Conservation (phyloP, 2,329 filamentous ascomycete genomes). For the Pseudocercospora eumusae region DNA sequence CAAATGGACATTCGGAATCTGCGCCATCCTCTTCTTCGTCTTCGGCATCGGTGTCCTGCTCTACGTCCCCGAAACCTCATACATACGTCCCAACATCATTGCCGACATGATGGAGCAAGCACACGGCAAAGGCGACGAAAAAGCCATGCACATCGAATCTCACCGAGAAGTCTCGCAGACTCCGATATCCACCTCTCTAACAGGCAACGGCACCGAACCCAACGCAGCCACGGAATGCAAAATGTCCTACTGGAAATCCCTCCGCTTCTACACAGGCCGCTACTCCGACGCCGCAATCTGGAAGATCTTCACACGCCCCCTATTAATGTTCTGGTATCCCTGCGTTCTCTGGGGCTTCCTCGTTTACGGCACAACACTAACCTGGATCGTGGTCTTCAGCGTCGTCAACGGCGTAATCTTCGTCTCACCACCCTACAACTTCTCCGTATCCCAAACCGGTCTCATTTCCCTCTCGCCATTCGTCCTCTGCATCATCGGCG, state of each 20-base stretch:
- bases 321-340: slow-evolving; percentile 40
- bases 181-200: slow-evolving; percentile 6
- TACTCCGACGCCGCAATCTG: slow-evolving; percentile 39
- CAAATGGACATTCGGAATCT: slow-evolving; percentile 46
- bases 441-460: slow-evolving; percentile 51
- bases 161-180: slow-evolving; percentile 16
- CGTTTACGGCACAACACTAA: slow-evolving; percentile 48
- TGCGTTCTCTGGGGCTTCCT: slow-evolving; percentile 44
- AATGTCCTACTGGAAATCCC: slow-evolving; percentile 35
- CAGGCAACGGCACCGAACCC: slow-evolving; percentile 23
- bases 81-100: slow-evolving; percentile 24
- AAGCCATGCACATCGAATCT: slow-evolving; percentile 23
- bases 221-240: slow-evolving; percentile 27
- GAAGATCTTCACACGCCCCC: slow-evolving; percentile 42
- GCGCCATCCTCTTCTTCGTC: slow-evolving; percentile 42
- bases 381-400: slow-evolving; percentile 49
- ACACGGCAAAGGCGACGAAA: slow-evolving; percentile 19
- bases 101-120: slow-evolving; percentile 15
- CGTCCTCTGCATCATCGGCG: slow-evolving; percentile 50
- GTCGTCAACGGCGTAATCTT: slow-evolving; percentile 51
- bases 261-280: slow-evolving; percentile 38
- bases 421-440: slow-evolving; percentile 45
- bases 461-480: slow-evolving; percentile 55
- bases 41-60: slow-evolving; percentile 37
- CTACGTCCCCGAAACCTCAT: slow-evolving; percentile 38